Base-by-base conservation (phyloP, 331 rosid species). In the Acacia pycnantha region DNA sequence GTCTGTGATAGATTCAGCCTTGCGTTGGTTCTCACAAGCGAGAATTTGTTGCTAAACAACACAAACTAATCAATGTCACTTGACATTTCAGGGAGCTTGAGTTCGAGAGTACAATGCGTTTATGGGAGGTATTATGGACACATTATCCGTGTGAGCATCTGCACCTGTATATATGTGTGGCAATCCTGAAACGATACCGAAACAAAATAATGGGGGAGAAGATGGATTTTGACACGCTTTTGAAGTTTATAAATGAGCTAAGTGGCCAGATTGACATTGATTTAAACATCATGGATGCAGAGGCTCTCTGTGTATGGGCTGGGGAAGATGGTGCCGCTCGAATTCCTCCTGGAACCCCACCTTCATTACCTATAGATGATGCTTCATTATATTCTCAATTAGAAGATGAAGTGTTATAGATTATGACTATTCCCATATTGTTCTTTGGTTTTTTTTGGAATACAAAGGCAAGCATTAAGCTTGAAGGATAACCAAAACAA, bases 321-420 rank as follows among this genome's bases (percentile, higher is more conserved):
- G 98, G 98, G 5, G 99, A 96, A 86, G 88, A 92, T 71, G 99
- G 97, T 68, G 93, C 87, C 2, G 95, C 99, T 83, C 89, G 86
- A 86, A 94, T 96, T 76, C 99, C 99, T 22, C 99, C 99, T n/a
- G 99, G 99, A 84, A 96, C 99, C 73, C 98, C 99, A 11, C 97
- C 99, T 27, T 92, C 99, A 1, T 70, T 96, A 82, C 99, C 99
- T 27, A 64, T 88, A 58, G 97, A 92, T 27, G 92, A 90, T 73
- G 91, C 88, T 73, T 87, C 88, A 59, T 84, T 88, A 48, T 94
- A 88, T 70, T 11, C 77, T 76, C 98, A 89, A 26, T n/a, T 70
- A 77, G 92, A 88, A 74, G 99, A 96, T 83, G 99, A 93, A 43
- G 84, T 95, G n/a, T 78, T 93, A 89, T 95, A 92, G 86, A 82